Base-by-base conservation (phyloP, 768 basidiomycete genomes). In the Hygrophorus russula region DNA sequence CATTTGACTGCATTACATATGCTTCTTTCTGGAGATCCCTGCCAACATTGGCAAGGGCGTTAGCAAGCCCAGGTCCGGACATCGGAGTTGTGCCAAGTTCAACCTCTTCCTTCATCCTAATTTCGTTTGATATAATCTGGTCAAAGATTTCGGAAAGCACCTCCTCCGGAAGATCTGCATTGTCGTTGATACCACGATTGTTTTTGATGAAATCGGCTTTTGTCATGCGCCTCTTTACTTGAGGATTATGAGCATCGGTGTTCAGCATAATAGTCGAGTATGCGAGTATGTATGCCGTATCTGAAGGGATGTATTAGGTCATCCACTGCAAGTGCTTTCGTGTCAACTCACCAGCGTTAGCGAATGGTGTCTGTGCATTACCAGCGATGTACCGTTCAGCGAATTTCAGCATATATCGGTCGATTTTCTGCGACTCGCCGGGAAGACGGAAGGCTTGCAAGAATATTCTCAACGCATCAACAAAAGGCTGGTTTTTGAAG, bases 401-500 rank as follows among this genome's bases (percentile, higher is more conserved):
- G 56, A 97, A 99, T 61, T 99, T 99, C 43, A 98, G 77, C 90
- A 99, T 93, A 65, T 78, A 98, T 7, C 96, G 81, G 71, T 99
- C 96, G 52, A 99, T 98, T 65, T 98, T 98, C 61, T 99, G 96
- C 0, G 91, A 70, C 63, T 99, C 96, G 35, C 96, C 96, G 5
- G 96, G 96, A 14, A 99, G 74, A 38, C 96, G 86, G 75, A 98
- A 98, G 3, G 90, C 77, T 60, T 99, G 96, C 19, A 99, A 66
- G 64, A 96, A 97, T 45, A 78, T 56, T 15, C 96, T 78, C 32
- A 99, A 67, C 1, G 96, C 92, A 53, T 93, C 87, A 33, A 93
- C 81, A 57, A 99, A 99, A 13, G 73, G 66, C 42, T 79, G 63
- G 46, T 81, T 78, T 34, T 72, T 76, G 62, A 99, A 89, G 49